Base-by-base conservation (phyloP, 2,329 filamentous ascomycete genomes). In the Chrysoporthe austroafricana region DNA sequence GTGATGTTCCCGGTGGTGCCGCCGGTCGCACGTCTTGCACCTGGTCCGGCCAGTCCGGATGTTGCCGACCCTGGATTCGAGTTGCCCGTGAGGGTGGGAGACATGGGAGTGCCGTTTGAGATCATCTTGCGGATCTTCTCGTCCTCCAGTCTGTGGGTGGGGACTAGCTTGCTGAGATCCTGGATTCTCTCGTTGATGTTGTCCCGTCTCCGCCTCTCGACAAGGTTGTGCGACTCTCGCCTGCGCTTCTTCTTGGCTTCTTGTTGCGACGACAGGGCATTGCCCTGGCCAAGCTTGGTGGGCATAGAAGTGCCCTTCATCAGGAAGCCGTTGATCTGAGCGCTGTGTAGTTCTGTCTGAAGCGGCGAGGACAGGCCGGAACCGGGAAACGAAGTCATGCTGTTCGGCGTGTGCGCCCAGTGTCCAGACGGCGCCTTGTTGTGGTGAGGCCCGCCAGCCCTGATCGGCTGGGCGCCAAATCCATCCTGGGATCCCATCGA, bases 131-230 rank as follows among this genome's bases (percentile, higher is more conserved):
- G 91, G 60, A 98, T 92, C 81, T 97, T 97, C 80, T 99, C 96
- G 76, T 98, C 96, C 75, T 99, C 96, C 2, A 99, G 85, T 69
- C 96, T 90, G 79, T 99, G 96, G 69, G 90, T 86, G 34, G 96
- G 96, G 2, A 99, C 95, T 21, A 99, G 87, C 74, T 94, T 93
- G 75, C 95, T 97, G 8, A 99, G 86, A 76, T 99, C 96, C 76
- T 98, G 95, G 71, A 99, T 99, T 56, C 96, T 90, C 80, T 99
- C 96, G 73, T 99, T 99, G 84, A 99, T 99, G 77, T 98, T 98
- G 81, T 98, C 96, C 70, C 96, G 89, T 70, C 96, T 91, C 63
- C 96, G 90, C 66, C 96, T 93, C 82, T 99, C 96, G 13, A 99
- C 96, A 50, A 97, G 85, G 77, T 99, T 98, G 82, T 99, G 96